Percentiles rank a stretch among this genome's conserved stretches.
phyloP scores from a whole-genome alignment of 352 stramenopile species.

The Globisporangium acanthophoron region DNA sequence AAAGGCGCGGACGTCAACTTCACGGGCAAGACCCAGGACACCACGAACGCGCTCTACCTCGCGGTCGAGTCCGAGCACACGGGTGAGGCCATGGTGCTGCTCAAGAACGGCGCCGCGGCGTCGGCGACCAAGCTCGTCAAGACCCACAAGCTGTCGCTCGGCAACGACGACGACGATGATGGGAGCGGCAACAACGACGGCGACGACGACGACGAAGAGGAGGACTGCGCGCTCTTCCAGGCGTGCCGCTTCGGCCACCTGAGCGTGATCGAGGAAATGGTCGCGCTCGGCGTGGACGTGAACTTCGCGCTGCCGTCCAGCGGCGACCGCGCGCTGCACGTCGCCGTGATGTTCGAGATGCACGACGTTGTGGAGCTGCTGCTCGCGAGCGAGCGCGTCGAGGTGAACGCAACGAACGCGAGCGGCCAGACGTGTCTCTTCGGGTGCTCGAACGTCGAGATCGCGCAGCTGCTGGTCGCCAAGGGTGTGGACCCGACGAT shows the following conservation, averaged over 20 bases:
- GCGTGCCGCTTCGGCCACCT: slow-evolving; percentile 67
- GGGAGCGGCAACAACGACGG: slow-evolving; percentile 21
- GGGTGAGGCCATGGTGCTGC: slow-evolving; percentile 56
- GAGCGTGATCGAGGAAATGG: slow-evolving; percentile 70
- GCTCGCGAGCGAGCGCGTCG: slow-evolving; percentile 34
- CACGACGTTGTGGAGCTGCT: slow-evolving; percentile 74
- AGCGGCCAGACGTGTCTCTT: slow-evolving; percentile 78
- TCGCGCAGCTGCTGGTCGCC: slow-evolving; percentile 53
- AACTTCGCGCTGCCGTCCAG: slow-evolving; percentile 60
- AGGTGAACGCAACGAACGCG: slow-evolving; percentile 67
- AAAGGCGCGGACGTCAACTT: slow-evolving; percentile 60
- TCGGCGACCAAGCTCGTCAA: slow-evolving; percentile 68
- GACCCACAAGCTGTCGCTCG: slow-evolving; percentile 28
- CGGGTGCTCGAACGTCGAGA: slow-evolving; percentile 66
- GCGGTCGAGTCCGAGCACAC: slow-evolving; percentile 73
- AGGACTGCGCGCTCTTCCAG: slow-evolving; percentile 76
- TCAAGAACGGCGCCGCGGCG: slow-evolving; percentile 58
- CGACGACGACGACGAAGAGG: slow-evolving; percentile 33
- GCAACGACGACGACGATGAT: slow-evolving; percentile 6
- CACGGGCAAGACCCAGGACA: slow-evolving; percentile 35
- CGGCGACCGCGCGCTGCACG: slow-evolving; percentile 70
- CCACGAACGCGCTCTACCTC: slow-evolving; percentile 61
- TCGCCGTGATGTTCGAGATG: slow-evolving; percentile 83
- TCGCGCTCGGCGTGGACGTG: slow-evolving; percentile 57
- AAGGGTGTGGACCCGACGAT: slow-evolving; percentile 63